Evolutionary conservation across 2,329 filamentous ascomycete species (phyloP).

Genomic region (Sporothrix pallida): DNA sequence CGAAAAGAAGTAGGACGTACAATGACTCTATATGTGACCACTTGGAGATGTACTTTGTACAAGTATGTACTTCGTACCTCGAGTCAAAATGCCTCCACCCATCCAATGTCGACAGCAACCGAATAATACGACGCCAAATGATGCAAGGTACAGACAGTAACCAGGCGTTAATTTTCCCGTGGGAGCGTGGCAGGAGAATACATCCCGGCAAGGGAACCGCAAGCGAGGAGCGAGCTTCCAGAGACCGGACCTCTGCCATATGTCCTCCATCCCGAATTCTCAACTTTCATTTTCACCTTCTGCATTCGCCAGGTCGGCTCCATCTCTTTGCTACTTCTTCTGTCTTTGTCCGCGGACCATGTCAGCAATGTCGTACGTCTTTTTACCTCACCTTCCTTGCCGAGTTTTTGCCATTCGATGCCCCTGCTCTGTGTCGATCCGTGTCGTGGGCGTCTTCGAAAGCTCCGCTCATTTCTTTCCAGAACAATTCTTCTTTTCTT

Average conservation of each 20-base stretch:
- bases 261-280: background rate
- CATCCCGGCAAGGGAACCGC: constrained; percentile 18
- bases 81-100: background rate
- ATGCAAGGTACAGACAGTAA: background rate
- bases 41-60: no score
- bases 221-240: constrained; percentile 19
- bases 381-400: constrained; percentile 1
- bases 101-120: background rate
- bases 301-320: constrained; percentile 8
- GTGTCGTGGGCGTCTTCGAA: background rate
- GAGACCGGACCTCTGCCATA: constrained; percentile 16
- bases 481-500: background rate
- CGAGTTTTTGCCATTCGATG: background rate
- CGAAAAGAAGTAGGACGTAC: background rate
- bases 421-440: background rate
- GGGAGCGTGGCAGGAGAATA: background rate
- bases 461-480: background rate
- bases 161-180: background rate
- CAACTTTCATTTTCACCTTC: background rate
- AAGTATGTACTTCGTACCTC: no score
- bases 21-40: background rate
- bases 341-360: background rate
- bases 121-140: background rate
- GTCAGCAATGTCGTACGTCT: constrained; percentile 14
- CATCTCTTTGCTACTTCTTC: background rate